Evolutionary conservation across 1,139 yeast genomes (phyloP).

Genomic region (Meyerozyma smithsonii): DNA sequence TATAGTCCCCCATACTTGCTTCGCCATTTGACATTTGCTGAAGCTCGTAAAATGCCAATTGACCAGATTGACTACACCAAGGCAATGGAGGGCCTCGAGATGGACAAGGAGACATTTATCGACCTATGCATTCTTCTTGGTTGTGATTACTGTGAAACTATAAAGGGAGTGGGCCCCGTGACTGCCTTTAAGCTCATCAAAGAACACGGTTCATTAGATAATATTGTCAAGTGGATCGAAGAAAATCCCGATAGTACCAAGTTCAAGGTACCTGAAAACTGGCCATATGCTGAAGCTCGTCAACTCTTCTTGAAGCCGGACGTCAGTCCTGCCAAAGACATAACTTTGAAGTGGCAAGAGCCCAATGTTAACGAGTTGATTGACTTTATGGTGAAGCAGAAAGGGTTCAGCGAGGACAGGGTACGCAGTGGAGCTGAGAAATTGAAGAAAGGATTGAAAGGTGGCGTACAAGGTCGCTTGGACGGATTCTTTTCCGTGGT

Average conservation of each 20-base stretch:
- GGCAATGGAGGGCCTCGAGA: conserved; percentile 71
- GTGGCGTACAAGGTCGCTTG: conserved; percentile 85
- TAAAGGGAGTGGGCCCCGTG: conserved; percentile 92
- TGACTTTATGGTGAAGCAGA: conserved; percentile 65
- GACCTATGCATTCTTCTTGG: conserved; percentile 92
- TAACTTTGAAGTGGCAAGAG: conserved; percentile 70
- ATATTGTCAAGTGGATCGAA: conserved; percentile 60
- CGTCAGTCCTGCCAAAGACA: conserved; percentile 53
- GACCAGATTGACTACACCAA: conserved; percentile 71
- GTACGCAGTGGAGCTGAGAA: conserved; percentile 84
- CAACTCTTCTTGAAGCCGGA: conserved; percentile 80
- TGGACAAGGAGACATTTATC: conserved; percentile 70
- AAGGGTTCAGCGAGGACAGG: conserved; percentile 91
- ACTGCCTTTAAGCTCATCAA: conserved; percentile 85
- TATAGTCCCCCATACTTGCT: conserved; percentile 79
- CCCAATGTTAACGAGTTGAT: conserved; percentile 76
- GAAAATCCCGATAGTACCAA: conserved; percentile 60
- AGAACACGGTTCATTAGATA: conserved; percentile 79
- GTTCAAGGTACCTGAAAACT: conserved; percentile 83
- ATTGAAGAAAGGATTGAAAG: conserved; percentile 74
- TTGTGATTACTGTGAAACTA: conserved; percentile 95
- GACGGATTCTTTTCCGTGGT: conserved; percentile 86
- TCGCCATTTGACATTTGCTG: conserved; percentile 89
- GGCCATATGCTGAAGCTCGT: conserved; percentile 92
- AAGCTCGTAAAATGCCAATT: conserved; percentile 88